phyloP scores from a whole-genome alignment of 2,329 filamentous ascomycete genomes.

The Pyrenophora tritici-repentis region DNA sequence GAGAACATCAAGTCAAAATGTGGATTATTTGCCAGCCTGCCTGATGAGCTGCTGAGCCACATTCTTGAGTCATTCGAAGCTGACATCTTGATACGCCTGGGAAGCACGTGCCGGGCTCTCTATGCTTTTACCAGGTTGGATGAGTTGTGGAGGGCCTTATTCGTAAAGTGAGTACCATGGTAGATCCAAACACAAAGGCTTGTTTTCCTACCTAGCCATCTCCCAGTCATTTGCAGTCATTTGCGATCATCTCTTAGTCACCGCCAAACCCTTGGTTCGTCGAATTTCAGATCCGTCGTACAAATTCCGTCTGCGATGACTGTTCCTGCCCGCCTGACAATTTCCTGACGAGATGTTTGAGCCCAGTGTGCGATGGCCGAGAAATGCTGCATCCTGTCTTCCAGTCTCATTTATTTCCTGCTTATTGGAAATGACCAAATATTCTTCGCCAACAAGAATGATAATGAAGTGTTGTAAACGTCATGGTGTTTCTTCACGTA shows the following conservation, averaged over 20 bases:
- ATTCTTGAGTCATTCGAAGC: conserved; percentile 77
- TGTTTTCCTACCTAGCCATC: conserved; percentile 8
- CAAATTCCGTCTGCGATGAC: conserved; percentile 2
- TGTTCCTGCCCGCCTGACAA: conserved; percentile 6
- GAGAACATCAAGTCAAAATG: conserved; percentile 69
- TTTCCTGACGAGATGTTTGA: not conserved
- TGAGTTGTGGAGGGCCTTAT: conserved; percentile 86
- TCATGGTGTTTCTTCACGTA: not conserved
- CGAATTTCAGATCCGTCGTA: not conserved
- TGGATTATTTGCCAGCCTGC: conserved; percentile 69
- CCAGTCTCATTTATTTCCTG: too few species aligned
- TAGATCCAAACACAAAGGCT: conserved; percentile 5
- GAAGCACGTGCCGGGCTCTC: conserved; percentile 80
- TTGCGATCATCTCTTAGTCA: not conserved
- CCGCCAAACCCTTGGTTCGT: conserved; percentile 2
- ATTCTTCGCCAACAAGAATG: too few species aligned
- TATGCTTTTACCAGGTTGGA: conserved; percentile 84
- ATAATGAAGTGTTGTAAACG: too few species aligned
- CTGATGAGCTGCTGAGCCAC: conserved; percentile 79
- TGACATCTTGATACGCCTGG: conserved; percentile 65
- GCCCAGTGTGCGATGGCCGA: not conserved
- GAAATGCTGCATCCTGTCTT: too few species aligned
- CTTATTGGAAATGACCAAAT: too few species aligned
- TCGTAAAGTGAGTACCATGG: conserved; percentile 72
- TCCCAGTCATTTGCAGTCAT: not conserved